phyloP scores from a whole-genome alignment of 305 asterid species.

The Fraxinus xanthoxyloides region DNA sequence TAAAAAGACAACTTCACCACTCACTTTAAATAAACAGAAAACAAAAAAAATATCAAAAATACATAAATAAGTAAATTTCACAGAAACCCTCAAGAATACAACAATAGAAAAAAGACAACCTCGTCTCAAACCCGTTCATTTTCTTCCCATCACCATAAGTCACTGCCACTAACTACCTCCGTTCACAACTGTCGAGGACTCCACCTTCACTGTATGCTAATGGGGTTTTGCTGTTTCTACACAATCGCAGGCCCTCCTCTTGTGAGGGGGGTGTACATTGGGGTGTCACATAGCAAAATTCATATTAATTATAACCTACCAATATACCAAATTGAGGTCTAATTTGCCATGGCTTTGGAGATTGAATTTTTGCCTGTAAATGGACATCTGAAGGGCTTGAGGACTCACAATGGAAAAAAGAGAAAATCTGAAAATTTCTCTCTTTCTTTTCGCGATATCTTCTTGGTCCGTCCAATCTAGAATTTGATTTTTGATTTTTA shows the following conservation, averaged over 20 bases:
- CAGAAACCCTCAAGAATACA: background rate
- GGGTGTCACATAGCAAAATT: too few relatives aligned
- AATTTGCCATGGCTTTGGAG: background rate
- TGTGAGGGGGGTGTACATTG: too few relatives aligned
- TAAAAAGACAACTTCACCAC: background rate
- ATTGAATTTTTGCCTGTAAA: background rate
- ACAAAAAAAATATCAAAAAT: background rate
- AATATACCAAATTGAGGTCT: background rate
- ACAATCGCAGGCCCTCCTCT: too few relatives aligned
- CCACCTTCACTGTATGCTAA: background rate
- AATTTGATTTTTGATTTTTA: too few relatives aligned
- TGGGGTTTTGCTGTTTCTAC: too few relatives aligned
- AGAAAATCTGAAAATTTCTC: background rate
- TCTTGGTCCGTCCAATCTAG: background rate
- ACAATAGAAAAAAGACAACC: background rate
- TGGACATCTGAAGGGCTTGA: background rate
- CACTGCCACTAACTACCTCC: background rate
- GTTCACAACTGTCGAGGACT: background rate
- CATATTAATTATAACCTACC: background rate
- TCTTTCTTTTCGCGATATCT: too few relatives aligned
- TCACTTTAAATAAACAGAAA: background rate
- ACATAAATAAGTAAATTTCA: background rate
- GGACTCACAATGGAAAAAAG: background rate
- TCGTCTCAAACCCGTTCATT: background rate
- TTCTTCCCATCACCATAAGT: background rate